Evolutionary conservation across 257 asterid genomes (phyloP), one percentile per base, ranked within the genome.

Genomic region (Solanum sitiens): DNA sequence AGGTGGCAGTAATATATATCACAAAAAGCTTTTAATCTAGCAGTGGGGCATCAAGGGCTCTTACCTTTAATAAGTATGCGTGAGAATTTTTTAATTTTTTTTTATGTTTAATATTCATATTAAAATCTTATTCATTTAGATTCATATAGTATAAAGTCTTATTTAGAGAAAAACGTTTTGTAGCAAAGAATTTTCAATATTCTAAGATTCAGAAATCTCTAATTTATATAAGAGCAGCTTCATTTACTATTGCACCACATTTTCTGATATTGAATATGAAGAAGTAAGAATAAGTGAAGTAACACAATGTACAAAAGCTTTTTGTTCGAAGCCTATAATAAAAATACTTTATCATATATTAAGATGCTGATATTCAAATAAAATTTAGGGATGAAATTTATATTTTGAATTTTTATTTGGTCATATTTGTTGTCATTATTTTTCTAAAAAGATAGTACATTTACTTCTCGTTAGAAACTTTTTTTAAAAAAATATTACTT

Each of bases 1-100:
- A 80, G 85, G 50, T 27, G 37, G 16, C 18, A 63, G 92, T 80
- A 86, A 89, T 50, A 86, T 61, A 86, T 63, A 86, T 91, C 92
- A 89, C 91, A 91, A 91, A 91, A 91, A 89, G 90, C 90, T 94
- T 93, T 93, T 93, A 93, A 92, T 94, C 95, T 94, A 15, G 85
- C 93, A 90, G 92, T 91, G 93, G 90, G 93, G 90, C 94, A 89
- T 91, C 93, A 88, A 88, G 86, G 63, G 88, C 91, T 86, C 91
- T 90, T 89, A 63, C 90, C 89, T 88, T 21, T 21, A 23, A 61
- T 21, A 59, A 61, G 27, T 59, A 16, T 6, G 63, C 15, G 59
- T 50, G 59, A 15, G 21, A 50, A 50, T 5, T 50, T 50, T 50
- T 39, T 40, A 8, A 3, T 0, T 40, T 0, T 40, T 8, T 40